Evolutionary conservation across 75 land plant species (phyloP), one percentile per base, ranked within the genome.

Genomic region (Pinus taeda): DNA sequence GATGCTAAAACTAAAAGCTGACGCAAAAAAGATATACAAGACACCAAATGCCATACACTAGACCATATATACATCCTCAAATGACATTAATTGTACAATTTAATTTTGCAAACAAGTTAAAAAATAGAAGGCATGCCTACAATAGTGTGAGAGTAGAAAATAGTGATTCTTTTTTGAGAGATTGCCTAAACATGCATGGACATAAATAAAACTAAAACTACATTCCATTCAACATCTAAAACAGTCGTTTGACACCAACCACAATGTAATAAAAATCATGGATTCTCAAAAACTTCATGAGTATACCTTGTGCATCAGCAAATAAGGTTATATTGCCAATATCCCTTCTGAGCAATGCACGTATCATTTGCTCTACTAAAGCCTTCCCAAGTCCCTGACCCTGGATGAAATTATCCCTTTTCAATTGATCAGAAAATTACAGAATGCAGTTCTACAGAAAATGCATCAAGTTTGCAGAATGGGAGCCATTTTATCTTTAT

Each of bases 331-430:
- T 96, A 74, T 96, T 96, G 36, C 95, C 98, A 82, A 96, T 96
- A 67, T 96, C 98, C 78, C 89, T 92, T 92, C 92, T 90, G 57
- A 96, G 81, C 77, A 96, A 82, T 55, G 98, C 85, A 49, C 92
- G 87, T 42, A 96, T 85, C 85, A 94, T 82, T 80, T 96, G 92
- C 82, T 96, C 98, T 53, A 96, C 82, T 33, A 96, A 89, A 36
- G 92, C 93, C 81, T 94, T 96, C 63, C 99, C 99, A 74, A 96
- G 91, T 59, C 99, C 99, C 82, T 92, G 99, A n/a, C 99, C 99
- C 99, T 96, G 86, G 55, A 79, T 49, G 4, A 71, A 0, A 77
- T 72, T 37, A 76, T 60, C 36, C 45, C 57, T 45, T 26, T 22
- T 37, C 6, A 4, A 17, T 65, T 74, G 59, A 20, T 55, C 57